These are phyloP conservation scores for Blastomyces percursus DNA, from an alignment of 2,329 filamentous ascomycete species.

Conservation along the genomic window DNA sequence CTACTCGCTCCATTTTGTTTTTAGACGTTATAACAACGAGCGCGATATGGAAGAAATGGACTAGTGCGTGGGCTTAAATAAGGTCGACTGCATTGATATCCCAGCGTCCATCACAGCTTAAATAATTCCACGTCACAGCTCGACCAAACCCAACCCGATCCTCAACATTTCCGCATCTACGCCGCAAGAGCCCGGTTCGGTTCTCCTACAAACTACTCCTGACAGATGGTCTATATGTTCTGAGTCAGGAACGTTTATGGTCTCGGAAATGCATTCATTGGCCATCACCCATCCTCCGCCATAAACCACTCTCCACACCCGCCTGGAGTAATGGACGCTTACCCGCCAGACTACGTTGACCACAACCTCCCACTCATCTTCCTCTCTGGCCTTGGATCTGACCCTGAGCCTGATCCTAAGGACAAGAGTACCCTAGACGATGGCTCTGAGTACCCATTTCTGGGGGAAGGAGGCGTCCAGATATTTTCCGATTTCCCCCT, in stretches of 20 bases:
- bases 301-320: not conserved
- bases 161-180: not conserved
- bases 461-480: conserved; percentile 47
- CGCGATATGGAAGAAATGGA: not conserved
- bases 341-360: conserved; percentile 57
- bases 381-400: conserved; percentile 59
- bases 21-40: not conserved
- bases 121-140: not conserved
- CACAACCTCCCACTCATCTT: conserved; percentile 80
- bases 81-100: not conserved
- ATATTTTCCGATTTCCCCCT: conserved; percentile 61
- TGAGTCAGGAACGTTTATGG: not conserved
- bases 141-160: not conserved
- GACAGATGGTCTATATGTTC: not conserved
- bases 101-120: not conserved
- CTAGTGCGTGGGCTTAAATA: not conserved
- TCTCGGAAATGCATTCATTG: not conserved
- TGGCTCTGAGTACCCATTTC: conserved; percentile 37
- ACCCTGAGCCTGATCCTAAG: conserved; percentile 21
- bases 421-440: conserved; percentile 10
- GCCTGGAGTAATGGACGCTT: conserved; percentile 36
- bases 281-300: not conserved
- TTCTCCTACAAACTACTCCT: not conserved
- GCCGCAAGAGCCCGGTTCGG: not conserved
- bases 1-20: too few relatives aligned